Base-by-base conservation (phyloP, 306 rosid genomes). In the Prunus kanzakura region DNA sequence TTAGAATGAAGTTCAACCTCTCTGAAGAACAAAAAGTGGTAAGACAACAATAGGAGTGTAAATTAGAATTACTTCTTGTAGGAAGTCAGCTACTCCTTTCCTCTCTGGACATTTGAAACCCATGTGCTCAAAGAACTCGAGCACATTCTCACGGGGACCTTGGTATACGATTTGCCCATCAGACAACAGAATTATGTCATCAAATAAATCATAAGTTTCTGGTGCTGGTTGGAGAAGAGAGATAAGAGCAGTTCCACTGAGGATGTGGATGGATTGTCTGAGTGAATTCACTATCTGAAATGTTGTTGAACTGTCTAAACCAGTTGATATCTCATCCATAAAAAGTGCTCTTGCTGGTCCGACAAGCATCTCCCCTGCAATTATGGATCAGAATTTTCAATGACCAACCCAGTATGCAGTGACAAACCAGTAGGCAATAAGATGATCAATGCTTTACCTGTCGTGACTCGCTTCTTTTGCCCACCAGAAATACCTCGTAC, bases 251-350 rank as follows among this genome's bases (percentile, higher is more conserved):
- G 90, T 87, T 77, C 88, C 90, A 51, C 78, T 76, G 62, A 87
- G 81, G 64, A 87, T 84, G 75, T 87, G 90, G 25, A 80, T 75
- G 32, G 51, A 73, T n/a, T 87, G 88, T 71, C 65, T 77, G 22
- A 87, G 74, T 4, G 80, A 84, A 60, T 84, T 84, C 73, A 87
- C 86, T 57, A 87, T 87, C 64, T 87, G 90, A 23, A 69, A 87
- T 3, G 90, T 82, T 13, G 90, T 87, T 8, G 90, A 84, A 67
- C 90, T 87, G 86, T 87, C 90, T 74, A 87, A 79, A 52, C 90
- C 90, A 23, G 90, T 87, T 14, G 90, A 87, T 70, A 87, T 87
- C 76, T 87, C 90, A 27, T 87, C 90, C 90, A 87, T 87, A 58
- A 84, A 82, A 38, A 87, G 63, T 14, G 81, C 90, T 65, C 71